phyloP scores from a whole-genome alignment of 345 rosid genomes.

The Brassica incana region DNA sequence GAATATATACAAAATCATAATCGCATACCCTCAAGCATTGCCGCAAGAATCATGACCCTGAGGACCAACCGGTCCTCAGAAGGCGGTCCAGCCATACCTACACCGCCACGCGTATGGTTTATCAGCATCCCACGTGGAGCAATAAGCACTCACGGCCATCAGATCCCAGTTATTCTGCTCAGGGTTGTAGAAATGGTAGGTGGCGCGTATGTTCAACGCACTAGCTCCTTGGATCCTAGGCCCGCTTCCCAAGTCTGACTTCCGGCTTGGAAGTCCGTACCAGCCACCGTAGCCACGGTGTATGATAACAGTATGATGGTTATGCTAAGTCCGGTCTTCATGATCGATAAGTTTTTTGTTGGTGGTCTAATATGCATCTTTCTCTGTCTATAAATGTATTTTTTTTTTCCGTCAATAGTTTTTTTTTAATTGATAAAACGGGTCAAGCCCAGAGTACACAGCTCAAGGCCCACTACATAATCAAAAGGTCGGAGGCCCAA shows the following conservation, averaged over 20 bases:
- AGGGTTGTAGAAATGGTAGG: constrained; percentile 55
- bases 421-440: no score
- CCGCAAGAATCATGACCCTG: constrained; percentile 53
- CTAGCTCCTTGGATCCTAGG: constrained; percentile 30
- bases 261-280: no score
- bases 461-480: no score
- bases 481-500: no score
- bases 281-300: constrained; percentile 2
- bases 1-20: no score
- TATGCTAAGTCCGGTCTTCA: constrained; percentile 20
- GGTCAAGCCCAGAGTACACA: no score
- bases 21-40: neutral
- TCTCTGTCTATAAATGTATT: no score
- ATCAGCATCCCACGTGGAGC: constrained; percentile 59
- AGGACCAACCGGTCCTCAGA: constrained; percentile 59
- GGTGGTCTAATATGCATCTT: no score
- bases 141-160: constrained; percentile 44
- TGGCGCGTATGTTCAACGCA: constrained; percentile 55
- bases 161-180: constrained; percentile 50
- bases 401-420: no score
- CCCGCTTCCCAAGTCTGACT: constrained; percentile 40
- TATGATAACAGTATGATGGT: constrained; percentile 15
- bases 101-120: constrained; percentile 53
- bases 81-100: constrained; percentile 57
- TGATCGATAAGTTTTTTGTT: constrained; percentile 4